Base-by-base conservation (phyloP, 1,139 yeast species). In the Debaryomycetaceae sp. region DNA sequence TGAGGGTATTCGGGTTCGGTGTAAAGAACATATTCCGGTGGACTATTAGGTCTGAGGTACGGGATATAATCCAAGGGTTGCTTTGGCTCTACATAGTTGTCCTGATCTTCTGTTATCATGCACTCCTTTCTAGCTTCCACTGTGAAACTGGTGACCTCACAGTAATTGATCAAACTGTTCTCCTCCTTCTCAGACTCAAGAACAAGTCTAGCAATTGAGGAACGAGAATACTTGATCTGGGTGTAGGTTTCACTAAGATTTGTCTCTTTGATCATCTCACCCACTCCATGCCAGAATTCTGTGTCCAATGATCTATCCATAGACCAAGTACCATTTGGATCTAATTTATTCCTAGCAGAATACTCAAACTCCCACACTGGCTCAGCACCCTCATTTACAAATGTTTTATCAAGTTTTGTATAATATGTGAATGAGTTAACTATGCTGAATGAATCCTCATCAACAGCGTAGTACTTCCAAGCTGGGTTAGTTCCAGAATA, bases 401-500 rank as follows among this genome's bases (percentile, higher is more conserved):
- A 78, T 6, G 84, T 80, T 39, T 72, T 76, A 55, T 80, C 79
- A 53, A 81, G 67, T 45, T 66, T 63, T 27, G 81, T 69, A 62
- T 71, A 83, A 62, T 72, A 82, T 56, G 82, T 83, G 65, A 63
- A 72, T 5, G 84, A 71, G 55, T 84, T 80, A 71, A 82, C 70
- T 47, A 84, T 69, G 49, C 78, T 78, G 67, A 82, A 83, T 5
- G 87, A 76, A 51, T 77, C 67, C 23, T 78, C 68, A 59, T 84
- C 89, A 39, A 84, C 85, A 55, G 80, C 81, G 56, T 84, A 84
- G 63, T 82, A 83, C 59, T 87, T 75, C 86, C 87, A 84, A 24
- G 83, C 75, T 13, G 90, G 90, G 58, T 84, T 84, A 52, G 69
- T 70, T 50, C 80, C 69, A 7, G 69, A 63, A 52, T 73, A 69